phyloP scores from a whole-genome alignment of 108 stramenopile genomes.

The Cyclotella atomus region DNA sequence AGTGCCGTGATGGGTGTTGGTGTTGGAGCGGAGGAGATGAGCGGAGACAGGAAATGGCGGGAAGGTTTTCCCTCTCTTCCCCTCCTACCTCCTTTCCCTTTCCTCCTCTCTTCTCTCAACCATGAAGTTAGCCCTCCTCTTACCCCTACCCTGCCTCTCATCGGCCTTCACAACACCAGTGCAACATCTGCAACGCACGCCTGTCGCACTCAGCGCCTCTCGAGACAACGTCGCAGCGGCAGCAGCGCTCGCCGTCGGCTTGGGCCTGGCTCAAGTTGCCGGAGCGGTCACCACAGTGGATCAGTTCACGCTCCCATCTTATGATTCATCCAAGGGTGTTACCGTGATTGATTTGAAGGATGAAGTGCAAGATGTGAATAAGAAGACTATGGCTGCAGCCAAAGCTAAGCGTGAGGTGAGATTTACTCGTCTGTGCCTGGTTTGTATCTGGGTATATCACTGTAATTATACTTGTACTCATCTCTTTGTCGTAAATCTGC shows the following conservation, averaged over 20 bases:
- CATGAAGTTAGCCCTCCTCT: slow-evolving; percentile 4
- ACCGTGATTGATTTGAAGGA: slow-evolving; percentile 33
- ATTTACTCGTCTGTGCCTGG: neutral
- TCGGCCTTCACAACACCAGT: neutral
- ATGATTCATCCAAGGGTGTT: slow-evolving; percentile 45
- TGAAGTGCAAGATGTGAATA: slow-evolving; percentile 45
- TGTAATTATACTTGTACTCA: neutral
- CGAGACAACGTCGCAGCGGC: neutral
- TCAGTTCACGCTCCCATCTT: slow-evolving; percentile 47
- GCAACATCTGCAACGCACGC: neutral
- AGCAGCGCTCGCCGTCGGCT: neutral
- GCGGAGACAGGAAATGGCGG: no score
- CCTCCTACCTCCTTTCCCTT: no score
- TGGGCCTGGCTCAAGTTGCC: slow-evolving; percentile 4
- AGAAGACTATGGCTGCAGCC: slow-evolving; percentile 31
- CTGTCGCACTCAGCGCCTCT: neutral
- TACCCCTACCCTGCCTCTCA: neutral
- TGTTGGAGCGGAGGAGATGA: no score
- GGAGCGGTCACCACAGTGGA: slow-evolving; percentile 24
- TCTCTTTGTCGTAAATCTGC: no score
- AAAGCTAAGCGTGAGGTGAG: slow-evolving; percentile 40
- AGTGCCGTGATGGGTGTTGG: no score
- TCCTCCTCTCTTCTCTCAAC: no score
- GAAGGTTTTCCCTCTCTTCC: no score
- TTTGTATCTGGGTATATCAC: neutral